These are phyloP conservation scores for Penicillium ochrochloron DNA, from an alignment of 495 filamentous ascomycete species.

Conservation along the genomic window DNA sequence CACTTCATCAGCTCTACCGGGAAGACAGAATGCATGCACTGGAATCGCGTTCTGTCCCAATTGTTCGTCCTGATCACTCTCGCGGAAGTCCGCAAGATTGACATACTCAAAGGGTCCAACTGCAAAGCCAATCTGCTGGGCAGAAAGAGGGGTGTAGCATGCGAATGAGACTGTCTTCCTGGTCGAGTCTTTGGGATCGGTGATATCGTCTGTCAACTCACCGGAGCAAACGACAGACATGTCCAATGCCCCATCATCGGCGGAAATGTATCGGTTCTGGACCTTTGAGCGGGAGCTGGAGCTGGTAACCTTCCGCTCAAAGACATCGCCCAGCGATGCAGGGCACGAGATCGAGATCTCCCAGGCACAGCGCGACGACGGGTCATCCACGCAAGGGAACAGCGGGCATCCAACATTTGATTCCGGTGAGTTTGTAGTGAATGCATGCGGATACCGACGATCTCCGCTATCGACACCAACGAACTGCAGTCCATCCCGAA, in stretches of 20 bases:
- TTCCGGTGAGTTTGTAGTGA: constrained; percentile 77
- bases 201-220: constrained; percentile 79
- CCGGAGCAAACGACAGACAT: constrained; percentile 90
- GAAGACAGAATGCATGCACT: constrained; percentile 88
- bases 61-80: constrained; percentile 87
- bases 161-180: constrained; percentile 86
- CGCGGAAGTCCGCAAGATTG: constrained; percentile 85
- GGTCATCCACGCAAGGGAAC: constrained; percentile 91
- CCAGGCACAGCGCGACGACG: constrained; percentile 78
- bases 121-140: constrained; percentile 88
- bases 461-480: constrained; percentile 81
- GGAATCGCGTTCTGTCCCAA: constrained; percentile 82
- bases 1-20: constrained; percentile 76
- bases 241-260: constrained; percentile 85
- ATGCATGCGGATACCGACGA: constrained; percentile 83
- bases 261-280: constrained; percentile 44
- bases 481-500: constrained; percentile 88
- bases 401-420: constrained; percentile 81
- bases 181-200: constrained; percentile 70
- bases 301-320: constrained; percentile 48
- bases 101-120: constrained; percentile 94
- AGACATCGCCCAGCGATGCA: constrained; percentile 82
- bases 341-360: constrained; percentile 85
- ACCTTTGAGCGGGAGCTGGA: constrained; percentile 24
- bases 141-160: constrained; percentile 68